These are phyloP conservation scores for Cucumis melo DNA, from an alignment of 306 rosid species.

Conservation along the genomic window DNA sequence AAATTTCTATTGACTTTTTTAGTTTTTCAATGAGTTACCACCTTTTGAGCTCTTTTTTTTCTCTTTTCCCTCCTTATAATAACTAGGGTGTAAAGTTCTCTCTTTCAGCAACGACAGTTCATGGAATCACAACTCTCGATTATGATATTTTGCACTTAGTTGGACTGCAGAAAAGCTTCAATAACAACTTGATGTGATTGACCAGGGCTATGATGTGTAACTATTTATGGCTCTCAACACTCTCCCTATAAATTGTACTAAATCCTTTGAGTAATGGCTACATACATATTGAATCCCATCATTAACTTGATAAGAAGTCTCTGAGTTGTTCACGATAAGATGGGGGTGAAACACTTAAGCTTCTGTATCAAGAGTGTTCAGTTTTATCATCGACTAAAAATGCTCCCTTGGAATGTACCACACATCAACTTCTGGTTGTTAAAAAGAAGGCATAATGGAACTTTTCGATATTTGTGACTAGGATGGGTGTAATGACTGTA, in stretches of 20 bases:
- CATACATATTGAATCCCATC: neutral
- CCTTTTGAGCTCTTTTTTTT: neutral
- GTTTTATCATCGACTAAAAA: neutral
- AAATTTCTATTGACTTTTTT: neutral
- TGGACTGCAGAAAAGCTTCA: slow-evolving; percentile 77
- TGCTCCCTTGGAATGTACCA: neutral
- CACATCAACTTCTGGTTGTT: neutral
- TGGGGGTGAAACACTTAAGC: neutral
- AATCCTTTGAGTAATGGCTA: neutral
- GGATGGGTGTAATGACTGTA: neutral
- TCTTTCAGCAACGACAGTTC: slow-evolving; percentile 38
- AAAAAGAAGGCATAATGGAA: neutral
- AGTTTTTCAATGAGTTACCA: neutral
- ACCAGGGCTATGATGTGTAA: slow-evolving; percentile 58
- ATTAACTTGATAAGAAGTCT: neutral
- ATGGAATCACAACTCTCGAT: slow-evolving; percentile 46
- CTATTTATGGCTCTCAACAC: slow-evolving; percentile 7
- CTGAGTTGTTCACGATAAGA: neutral
- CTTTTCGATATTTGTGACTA: neutral
- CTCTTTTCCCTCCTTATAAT: neutral
- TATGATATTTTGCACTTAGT: slow-evolving; percentile 47
- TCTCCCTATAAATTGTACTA: neutral
- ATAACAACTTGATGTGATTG: slow-evolving; percentile 59
- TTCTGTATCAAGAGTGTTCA: neutral
- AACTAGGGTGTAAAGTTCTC: slow-evolving; percentile 71